Base-by-base conservation (phyloP, 2,329 filamentous ascomycete species). In the Talaromyces sp. region DNA sequence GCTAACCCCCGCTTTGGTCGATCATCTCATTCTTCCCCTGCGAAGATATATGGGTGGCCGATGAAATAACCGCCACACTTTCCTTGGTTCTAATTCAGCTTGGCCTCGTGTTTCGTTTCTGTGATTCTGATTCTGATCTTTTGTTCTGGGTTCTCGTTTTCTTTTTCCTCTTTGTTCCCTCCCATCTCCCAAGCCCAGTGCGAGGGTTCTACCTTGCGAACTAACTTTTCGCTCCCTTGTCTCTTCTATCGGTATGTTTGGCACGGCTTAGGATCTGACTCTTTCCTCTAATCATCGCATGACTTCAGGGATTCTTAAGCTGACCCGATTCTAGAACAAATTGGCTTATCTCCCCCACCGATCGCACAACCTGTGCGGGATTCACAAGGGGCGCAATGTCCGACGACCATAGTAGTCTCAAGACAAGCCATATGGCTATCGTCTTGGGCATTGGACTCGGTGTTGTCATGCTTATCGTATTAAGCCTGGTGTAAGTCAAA, bases 401-500 rank as follows among this genome's bases (percentile, higher is more conserved):
- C 14, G 52, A 63, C 37, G 43, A 63, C 32, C 19, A 54, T 27
- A 58, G n/a, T n/a, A n/a, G 46, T 35, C 51, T 61, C 20, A 62
- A 64, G 46, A 62, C 61, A 29, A 60, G 53, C 51, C 65, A 70
- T 54, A 65, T 70, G 57, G 67, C 62, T 36, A 69, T 71, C 53
- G 68, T 68, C 42, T 45, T 70, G 16, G 68, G 67, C 3, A 63
- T 69, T 44, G 68, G 67, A 9, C 63, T 71, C 8, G 67, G 66
- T 17, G 59, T 71, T 6, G 65, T 70, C 19, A 44, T 63, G 37
- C 49, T 71, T 7, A 69, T 70, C 39, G 60, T 68, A 30, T 54
- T 68, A 52, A 69, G 68, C 59, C 57, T 70, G 44, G 54, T 70
- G 68, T 71, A 52, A 58, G 66, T 61, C 27, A 11, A 30, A 29